A percentile compares a stretch with the other conserved stretches of the same genome.
Evolutionary conservation across 352 stramenopile species (phyloP).

Genomic region (Globisporangium spinosum): DNA sequence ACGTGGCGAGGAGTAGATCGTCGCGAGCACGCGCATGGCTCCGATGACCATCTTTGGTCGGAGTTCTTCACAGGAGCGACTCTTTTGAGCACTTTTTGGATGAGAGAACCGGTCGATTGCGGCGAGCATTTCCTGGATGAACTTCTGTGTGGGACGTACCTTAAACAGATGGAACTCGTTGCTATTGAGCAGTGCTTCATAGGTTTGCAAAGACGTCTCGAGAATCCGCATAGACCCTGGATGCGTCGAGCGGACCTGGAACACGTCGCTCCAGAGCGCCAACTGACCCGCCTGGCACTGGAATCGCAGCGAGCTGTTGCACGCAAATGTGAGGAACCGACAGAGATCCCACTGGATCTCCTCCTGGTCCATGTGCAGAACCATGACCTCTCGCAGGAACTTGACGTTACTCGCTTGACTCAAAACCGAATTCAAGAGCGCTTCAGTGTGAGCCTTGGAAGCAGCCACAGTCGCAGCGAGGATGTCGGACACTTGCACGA

Average conservation of each 20-base stretch:
- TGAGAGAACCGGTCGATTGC: constrained; percentile 18
- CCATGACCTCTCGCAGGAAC: constrained; percentile 21
- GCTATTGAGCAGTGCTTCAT: constrained; percentile 25
- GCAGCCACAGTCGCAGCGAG: constrained; percentile 10
- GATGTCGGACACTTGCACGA: constrained; percentile 22
- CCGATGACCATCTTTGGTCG: constrained; percentile 14
- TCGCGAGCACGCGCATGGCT: constrained; percentile 15
- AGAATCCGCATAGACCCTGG: constrained; percentile 34
- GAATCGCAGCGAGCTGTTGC: constrained; percentile 30
- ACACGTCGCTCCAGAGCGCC: constrained; percentile 32
- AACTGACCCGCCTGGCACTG: constrained; percentile 34
- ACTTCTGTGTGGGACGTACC: constrained; percentile 1
- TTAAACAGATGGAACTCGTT: constrained; percentile 33
- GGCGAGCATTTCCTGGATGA: constrained; percentile 24
- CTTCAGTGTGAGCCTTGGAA: constrained; percentile 8
- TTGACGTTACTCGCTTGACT: constrained; percentile 17
- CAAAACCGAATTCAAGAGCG: constrained; percentile 20
- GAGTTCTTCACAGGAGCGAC: neutral
- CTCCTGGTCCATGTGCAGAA: constrained; percentile 27
- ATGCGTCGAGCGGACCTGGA: constrained; percentile 23
- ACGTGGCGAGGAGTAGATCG: constrained; percentile 17
- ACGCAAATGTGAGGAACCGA: constrained; percentile 23
- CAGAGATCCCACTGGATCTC: constrained; percentile 39
- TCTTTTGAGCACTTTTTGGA: neutral
- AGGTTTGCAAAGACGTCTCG: constrained; percentile 27